Evolutionary conservation across 257 asterid genomes (phyloP), one percentile per base, ranked within the genome.

Genomic region (Parsonsia alboflavescens): DNA sequence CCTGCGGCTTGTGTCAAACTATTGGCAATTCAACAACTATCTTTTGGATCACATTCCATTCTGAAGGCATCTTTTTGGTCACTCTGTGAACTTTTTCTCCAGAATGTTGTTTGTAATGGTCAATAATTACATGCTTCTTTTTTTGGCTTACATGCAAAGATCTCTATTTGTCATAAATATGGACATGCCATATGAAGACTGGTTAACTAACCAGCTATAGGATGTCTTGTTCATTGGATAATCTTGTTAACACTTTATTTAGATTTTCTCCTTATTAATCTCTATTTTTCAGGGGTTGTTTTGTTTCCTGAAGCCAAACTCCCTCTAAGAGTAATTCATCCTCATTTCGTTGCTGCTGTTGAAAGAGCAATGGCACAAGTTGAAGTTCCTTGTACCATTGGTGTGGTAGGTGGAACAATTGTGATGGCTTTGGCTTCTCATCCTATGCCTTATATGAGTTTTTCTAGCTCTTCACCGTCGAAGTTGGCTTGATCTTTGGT

Each of bases 241-340:
- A 64, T 36, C 28, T 6, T 39, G 16, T 64, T 36, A 64, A 39
- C 49, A 36, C 12, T 36, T 64, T 39, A 19, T 39, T 39, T 33
- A 17, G 28, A 36, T 15, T 42, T 13, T 21, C n/a, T 77, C 15
- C 67, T 71, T 22, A 41, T 5, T 26, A 21, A 15, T 71, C 41
- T 62, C 72, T 48, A 39, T 30, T 69, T 73, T 70, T 64, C 88
- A 94, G 99, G 99, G 62, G 96, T 90, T 80, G 99, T 94, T 81
- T 78, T 94, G 82, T 94, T 94, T 79, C 99, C 99, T 2, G 99
- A 90, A 82, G 97, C 99, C 74, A 88, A 88, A 63, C 97, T 94
- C 84, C 99, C 97, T 67, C 90, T 94, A 71, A 85, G 99, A 87
- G 93, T 95, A 73, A 75, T 93, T 82, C 78, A 82, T 77, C 89